A percentile compares a stretch with the other conserved stretches of the same genome.
Conservation (phyloP, 805 yeast genomes). For the Candida sakaeoensis region DNA sequence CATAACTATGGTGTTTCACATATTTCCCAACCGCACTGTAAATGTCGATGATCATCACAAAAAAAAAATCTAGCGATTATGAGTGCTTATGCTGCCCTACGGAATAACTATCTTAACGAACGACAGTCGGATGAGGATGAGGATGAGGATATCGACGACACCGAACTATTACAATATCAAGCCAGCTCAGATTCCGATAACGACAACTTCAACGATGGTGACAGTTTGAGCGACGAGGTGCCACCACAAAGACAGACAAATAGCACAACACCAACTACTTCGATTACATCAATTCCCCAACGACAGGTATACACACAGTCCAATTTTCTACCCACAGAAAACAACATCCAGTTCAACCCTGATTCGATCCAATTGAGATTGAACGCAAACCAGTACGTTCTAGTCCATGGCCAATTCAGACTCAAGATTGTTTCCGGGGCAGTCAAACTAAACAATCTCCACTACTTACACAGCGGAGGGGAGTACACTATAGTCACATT, state of each 20-base stretch:
- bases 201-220: constrained; percentile 16
- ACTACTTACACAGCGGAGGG: constrained; percentile 21
- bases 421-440: constrained; percentile 47
- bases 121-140: constrained; percentile 5
- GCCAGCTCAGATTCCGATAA: constrained; percentile 30
- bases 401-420: constrained; percentile 46
- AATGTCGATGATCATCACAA: neutral
- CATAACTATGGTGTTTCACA: too few species aligned
- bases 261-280: neutral
- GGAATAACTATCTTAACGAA: constrained; percentile 13
- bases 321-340: constrained; percentile 33
- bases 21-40: too few species aligned
- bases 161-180: constrained; percentile 17
- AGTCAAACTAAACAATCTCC: constrained; percentile 38
- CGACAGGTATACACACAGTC: constrained; percentile 19
- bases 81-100: constrained; percentile 35
- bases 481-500: constrained; percentile 25
- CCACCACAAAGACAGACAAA: neutral
- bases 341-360: constrained; percentile 33
- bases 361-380: constrained; percentile 39
- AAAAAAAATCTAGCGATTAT: constrained; percentile 11
- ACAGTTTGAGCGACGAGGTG: neutral
- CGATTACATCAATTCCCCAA: constrained; percentile 3
- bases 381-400: constrained; percentile 36
- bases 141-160: constrained; percentile 14